Conservation (phyloP, 2,329 filamentous ascomycete species). For the Cladophialophora immunda region DNA sequence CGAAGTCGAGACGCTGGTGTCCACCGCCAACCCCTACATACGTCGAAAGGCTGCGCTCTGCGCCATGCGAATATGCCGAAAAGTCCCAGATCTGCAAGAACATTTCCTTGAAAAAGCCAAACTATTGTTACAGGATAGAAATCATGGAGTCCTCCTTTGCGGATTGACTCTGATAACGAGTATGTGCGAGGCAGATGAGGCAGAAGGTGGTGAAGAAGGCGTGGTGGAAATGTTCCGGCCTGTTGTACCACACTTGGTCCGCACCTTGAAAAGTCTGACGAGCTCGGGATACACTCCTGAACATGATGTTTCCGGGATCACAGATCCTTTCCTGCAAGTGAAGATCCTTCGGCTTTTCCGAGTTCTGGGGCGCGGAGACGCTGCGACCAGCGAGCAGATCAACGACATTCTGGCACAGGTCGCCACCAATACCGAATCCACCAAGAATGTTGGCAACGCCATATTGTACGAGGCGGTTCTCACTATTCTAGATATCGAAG, state of each 20-base stretch:
- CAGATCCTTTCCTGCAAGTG: conserved; percentile 96
- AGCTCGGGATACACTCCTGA: conserved; percentile 97
- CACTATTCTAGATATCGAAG: conserved; percentile 97
- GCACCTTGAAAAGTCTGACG: conserved; percentile 88
- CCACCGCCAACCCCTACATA: conserved; percentile 97
- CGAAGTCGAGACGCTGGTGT: conserved; percentile 90
- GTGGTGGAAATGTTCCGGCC: conserved; percentile 91
- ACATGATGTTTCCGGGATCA: conserved; percentile 97
- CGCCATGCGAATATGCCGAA: conserved; percentile 97
- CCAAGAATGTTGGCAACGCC: conserved; percentile 98
- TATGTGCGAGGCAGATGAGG: conserved; percentile 93
- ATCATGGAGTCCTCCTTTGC: conserved; percentile 93
- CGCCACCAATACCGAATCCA: conserved; percentile 95
- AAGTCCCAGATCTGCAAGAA: conserved; percentile 95
- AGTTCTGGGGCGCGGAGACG: conserved; percentile 85
- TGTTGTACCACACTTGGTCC: conserved; percentile 83
- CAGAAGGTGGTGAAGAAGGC: conserved; percentile 81
- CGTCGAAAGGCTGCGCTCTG: conserved; percentile 96
- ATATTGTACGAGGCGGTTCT: conserved; percentile 97
- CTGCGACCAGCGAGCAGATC: conserved; percentile 91
- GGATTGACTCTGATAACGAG: conserved; percentile 90
- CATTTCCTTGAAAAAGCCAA: conserved; percentile 96
- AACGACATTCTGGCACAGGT: conserved; percentile 98
- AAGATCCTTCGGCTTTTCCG: conserved; percentile 89
- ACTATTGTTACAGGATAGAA: conserved; percentile 85